These are phyloP conservation scores for Aureobasidium sp. DNA, from an alignment of 2,329 filamentous ascomycete genomes.

Conservation along the genomic window DNA sequence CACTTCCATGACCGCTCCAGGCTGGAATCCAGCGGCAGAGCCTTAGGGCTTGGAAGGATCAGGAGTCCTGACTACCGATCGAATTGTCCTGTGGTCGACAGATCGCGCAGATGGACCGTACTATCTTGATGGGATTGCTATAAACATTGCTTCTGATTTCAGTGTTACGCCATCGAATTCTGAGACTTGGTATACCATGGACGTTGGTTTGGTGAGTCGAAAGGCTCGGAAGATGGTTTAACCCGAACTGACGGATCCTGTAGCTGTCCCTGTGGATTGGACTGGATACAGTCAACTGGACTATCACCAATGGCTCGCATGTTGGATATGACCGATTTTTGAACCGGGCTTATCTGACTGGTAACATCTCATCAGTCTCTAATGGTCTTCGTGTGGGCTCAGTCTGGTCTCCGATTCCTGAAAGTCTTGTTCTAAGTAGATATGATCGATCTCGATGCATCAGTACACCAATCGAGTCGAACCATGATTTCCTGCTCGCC, in stretches of 20 bases:
- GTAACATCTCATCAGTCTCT: neutral
- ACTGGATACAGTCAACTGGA: neutral
- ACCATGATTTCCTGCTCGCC: neutral
- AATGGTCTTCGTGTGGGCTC: slow-evolving; percentile 12
- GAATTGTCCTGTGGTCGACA: slow-evolving; percentile 2
- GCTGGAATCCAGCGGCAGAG: neutral
- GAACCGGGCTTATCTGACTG: neutral
- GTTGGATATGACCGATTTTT: neutral
- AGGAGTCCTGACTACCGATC: neutral
- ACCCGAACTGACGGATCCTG: neutral
- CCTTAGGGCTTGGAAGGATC: neutral
- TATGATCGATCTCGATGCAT: slow-evolving; percentile 15
- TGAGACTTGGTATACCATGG: neutral
- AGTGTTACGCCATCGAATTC: neutral
- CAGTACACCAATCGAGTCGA: neutral
- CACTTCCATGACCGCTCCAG: neutral
- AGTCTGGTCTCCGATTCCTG: neutral
- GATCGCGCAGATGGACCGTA: neutral
- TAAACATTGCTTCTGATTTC: neutral
- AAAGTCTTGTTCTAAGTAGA: slow-evolving; percentile 8
- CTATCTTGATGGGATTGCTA: neutral
- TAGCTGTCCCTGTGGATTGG: neutral
- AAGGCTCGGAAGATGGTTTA: neutral
- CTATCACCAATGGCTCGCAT: neutral
- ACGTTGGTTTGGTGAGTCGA: slow-evolving; percentile 4